phyloP scores from a whole-genome alignment of 495 filamentous ascomycete species.

The Hypoxylon fuscum region DNA sequence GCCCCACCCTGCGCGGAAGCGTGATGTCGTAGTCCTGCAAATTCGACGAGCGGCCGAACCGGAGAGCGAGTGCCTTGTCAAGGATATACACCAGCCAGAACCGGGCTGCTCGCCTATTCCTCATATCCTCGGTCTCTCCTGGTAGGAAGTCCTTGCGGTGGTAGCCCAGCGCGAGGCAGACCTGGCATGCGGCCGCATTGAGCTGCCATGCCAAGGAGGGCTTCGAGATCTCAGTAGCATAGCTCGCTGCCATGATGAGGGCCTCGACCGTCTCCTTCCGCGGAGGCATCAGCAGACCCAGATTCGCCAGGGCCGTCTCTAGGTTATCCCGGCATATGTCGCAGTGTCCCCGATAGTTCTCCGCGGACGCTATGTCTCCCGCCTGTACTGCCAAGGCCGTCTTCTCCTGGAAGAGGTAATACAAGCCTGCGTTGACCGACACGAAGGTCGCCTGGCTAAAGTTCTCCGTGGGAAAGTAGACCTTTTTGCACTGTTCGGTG shows the following conservation, averaged over 20 bases:
- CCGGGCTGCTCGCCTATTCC: conserved; percentile 39
- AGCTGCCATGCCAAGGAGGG: conserved; percentile 66
- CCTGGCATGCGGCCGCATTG: conserved; percentile 58
- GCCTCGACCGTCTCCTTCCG: conserved; percentile 63
- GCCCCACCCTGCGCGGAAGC: conserved; percentile 38
- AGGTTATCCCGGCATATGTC: conserved; percentile 61
- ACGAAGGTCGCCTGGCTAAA: conserved; percentile 62
- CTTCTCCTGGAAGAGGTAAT: conserved; percentile 61
- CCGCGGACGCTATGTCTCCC: conserved; percentile 29
- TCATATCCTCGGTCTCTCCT: conserved; percentile 38
- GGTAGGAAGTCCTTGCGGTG: conserved; percentile 62
- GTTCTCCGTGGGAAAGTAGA: conserved; percentile 66
- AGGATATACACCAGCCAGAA: conserved; percentile 69
- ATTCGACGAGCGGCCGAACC: conserved; percentile 64
- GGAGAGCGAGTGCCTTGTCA: conserved; percentile 64
- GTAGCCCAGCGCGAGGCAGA: conserved; percentile 68
- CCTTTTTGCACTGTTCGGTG: conserved; percentile 58
- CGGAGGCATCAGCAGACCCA: conserved; percentile 63
- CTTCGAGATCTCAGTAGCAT: conserved; percentile 67
- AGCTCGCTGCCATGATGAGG: conserved; percentile 62
- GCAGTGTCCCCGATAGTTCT: conserved; percentile 49
- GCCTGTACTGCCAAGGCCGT: conserved; percentile 40
- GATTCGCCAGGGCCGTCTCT: conserved; percentile 62
- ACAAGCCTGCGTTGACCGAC: conserved; percentile 61
- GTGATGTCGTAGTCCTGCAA: conserved; percentile 70